Conservation (phyloP, 371 early-diverging fungal species). For the Basidiobolus meristosporus region DNA sequence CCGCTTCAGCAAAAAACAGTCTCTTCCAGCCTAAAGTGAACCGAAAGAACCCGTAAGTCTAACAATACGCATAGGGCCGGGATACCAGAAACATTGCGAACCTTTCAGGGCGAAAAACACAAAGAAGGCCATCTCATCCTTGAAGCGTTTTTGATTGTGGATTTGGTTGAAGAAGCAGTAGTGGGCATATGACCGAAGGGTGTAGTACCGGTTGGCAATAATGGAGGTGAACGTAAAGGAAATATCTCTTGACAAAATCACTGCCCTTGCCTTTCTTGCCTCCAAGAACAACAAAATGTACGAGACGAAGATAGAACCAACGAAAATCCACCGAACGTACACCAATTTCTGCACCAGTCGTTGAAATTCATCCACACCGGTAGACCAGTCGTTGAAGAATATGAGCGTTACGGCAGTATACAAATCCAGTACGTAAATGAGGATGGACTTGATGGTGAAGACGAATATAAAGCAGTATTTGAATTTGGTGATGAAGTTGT, state of each 20-base stretch:
- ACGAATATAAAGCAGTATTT: slow-evolving; percentile 38
- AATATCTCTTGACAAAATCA: slow-evolving; percentile 46
- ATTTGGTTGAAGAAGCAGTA: slow-evolving; percentile 66
- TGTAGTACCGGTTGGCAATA: slow-evolving; percentile 46
- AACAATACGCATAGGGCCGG: neutral
- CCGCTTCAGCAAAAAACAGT: slow-evolving; percentile 62
- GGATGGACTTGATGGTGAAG: slow-evolving; percentile 41
- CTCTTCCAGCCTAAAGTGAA: slow-evolving; percentile 51
- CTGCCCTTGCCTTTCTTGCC: slow-evolving; percentile 34
- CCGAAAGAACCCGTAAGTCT: neutral
- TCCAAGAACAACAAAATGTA: slow-evolving; percentile 50
- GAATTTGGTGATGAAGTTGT: slow-evolving; percentile 15
- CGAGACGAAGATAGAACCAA: slow-evolving; percentile 45
- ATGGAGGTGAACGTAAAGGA: slow-evolving; percentile 51
- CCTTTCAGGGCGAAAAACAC: slow-evolving; percentile 73
- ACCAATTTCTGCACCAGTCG: slow-evolving; percentile 10
- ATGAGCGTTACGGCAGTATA: slow-evolving; percentile 33
- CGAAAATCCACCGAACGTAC: slow-evolving; percentile 38
- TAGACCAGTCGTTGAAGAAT: slow-evolving; percentile 18
- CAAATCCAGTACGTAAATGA: slow-evolving; percentile 49
- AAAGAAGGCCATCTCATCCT: slow-evolving; percentile 62
- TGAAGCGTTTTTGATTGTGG: slow-evolving; percentile 32
- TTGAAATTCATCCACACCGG: slow-evolving; percentile 3
- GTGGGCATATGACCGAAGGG: slow-evolving; percentile 35
- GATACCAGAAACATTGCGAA: slow-evolving; percentile 3